These are phyloP conservation scores for Alectoria sarmentosa DNA, from an alignment of 495 filamentous ascomycete species.

Conservation along the genomic window DNA sequence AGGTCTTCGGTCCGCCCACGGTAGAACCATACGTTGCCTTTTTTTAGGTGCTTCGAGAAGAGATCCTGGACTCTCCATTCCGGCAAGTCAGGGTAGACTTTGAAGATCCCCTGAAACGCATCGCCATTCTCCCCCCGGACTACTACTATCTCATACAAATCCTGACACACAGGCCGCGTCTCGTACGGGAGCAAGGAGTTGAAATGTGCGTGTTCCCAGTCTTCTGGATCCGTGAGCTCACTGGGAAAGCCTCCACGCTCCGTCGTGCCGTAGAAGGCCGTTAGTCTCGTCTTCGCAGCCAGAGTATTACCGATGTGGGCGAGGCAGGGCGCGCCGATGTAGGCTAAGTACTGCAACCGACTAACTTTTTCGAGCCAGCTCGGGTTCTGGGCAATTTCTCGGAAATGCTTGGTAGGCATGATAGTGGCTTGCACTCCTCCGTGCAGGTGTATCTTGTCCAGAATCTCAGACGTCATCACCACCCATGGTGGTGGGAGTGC, in stretches of 20 bases:
- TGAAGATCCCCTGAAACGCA: not conserved
- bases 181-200: not conserved
- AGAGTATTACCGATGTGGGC: not conserved
- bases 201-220: not conserved
- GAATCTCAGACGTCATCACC: not conserved
- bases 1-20: not conserved
- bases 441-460: not conserved
- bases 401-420: not conserved
- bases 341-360: not conserved
- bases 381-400: not conserved
- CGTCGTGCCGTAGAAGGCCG: not conserved
- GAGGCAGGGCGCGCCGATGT: not conserved
- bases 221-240: not conserved
- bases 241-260: not conserved
- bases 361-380: not conserved
- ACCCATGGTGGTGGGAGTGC: not conserved
- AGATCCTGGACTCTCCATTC: not conserved
- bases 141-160: not conserved
- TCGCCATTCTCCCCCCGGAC: not conserved
- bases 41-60: not conserved
- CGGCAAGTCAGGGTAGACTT: not conserved
- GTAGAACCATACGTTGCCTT: not conserved
- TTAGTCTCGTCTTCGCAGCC: not conserved
- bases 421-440: not conserved
- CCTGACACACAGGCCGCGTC: not conserved